Conservation (phyloP, 345 rosid species). For the Excoecaria cochinchinensis region DNA sequence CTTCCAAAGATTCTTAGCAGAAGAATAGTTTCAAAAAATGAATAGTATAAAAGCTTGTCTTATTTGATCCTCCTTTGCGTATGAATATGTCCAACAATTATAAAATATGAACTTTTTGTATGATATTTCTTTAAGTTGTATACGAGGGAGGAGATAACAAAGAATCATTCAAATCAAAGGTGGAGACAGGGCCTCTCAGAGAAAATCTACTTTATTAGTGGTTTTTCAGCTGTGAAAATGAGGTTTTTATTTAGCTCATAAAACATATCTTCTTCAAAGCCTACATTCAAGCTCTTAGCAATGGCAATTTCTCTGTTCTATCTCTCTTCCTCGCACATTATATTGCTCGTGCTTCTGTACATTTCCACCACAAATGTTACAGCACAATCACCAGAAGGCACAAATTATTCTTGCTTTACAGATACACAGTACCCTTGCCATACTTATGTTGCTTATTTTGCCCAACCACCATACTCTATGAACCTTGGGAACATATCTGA, state of each 20-base stretch:
- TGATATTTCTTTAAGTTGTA: neutral
- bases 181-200: constrained; percentile 20
- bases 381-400: constrained; percentile 33
- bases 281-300: constrained; percentile 14
- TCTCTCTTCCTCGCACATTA: constrained; percentile 16
- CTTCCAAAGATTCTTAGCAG: constrained; percentile 23
- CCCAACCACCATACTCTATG: constrained; percentile 40
- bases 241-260: constrained; percentile 14
- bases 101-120: neutral
- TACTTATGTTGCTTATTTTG: constrained; percentile 41
- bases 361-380: constrained; percentile 15
- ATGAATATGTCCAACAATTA: neutral
- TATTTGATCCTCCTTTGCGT: constrained; percentile 12
- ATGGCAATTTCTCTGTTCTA: constrained; percentile 36
- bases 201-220: constrained; percentile 13
- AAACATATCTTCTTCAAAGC: constrained; percentile 6
- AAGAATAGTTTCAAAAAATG: constrained; percentile 16
- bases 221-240: neutral
- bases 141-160: constrained; percentile 12
- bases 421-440: constrained; percentile 28
- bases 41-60: constrained; percentile 5
- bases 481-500: constrained; percentile 48
- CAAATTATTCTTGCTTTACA: constrained; percentile 40
- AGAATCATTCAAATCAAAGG: constrained; percentile 29
- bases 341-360: constrained; percentile 24